A percentile compares a stretch with the other conserved stretches of the same genome.
Evolutionary conservation across 2,329 filamentous ascomycete genomes (phyloP).

Genomic region (Allantophomopsis lycopodina): DNA sequence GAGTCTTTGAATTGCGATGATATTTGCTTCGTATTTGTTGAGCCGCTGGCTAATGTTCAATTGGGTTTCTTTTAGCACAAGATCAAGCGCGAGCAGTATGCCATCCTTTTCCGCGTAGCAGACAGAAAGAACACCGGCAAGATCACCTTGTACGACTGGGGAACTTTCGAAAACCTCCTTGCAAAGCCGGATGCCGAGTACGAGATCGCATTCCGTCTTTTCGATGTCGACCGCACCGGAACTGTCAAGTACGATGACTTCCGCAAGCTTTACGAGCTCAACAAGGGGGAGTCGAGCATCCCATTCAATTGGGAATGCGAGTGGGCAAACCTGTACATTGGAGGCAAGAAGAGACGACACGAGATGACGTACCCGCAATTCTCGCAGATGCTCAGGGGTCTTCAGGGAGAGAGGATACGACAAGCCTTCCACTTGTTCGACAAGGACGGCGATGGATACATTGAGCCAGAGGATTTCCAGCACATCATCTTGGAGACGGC

Average conservation of each 20-base stretch:
- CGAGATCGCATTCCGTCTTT: conserved; percentile 94
- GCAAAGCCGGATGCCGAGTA: conserved; percentile 95
- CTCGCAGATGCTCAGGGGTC: conserved; percentile 89
- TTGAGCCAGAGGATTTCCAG: conserved; percentile 91
- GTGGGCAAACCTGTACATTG: conserved; percentile 92
- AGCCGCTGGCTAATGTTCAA: conserved; percentile 13
- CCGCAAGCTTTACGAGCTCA: conserved; percentile 69
- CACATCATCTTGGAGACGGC: conserved; percentile 90
- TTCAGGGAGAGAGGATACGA: conserved; percentile 90
- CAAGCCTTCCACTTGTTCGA: conserved; percentile 92
- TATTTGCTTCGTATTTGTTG: not conserved
- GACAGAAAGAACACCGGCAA: conserved; percentile 64
- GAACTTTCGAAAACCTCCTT: conserved; percentile 85
- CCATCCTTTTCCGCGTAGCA: conserved; percentile 82
- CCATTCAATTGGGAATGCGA: conserved; percentile 96
- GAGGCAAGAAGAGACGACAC: conserved; percentile 75
- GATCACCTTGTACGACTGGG: conserved; percentile 76
- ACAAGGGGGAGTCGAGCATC: conserved; percentile 74
- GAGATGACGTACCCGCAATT: conserved; percentile 93
- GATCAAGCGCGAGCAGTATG: conserved; percentile 92
- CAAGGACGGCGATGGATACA: conserved; percentile 84
- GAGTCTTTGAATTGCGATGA: conserved; percentile 26
- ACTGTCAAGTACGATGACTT: conserved; percentile 85
- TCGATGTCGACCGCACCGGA: conserved; percentile 75
- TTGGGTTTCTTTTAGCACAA: conserved; percentile 62